Base-by-base conservation (phyloP, 768 basidiomycete genomes). In the Agaricus sinodeliciosus region DNA sequence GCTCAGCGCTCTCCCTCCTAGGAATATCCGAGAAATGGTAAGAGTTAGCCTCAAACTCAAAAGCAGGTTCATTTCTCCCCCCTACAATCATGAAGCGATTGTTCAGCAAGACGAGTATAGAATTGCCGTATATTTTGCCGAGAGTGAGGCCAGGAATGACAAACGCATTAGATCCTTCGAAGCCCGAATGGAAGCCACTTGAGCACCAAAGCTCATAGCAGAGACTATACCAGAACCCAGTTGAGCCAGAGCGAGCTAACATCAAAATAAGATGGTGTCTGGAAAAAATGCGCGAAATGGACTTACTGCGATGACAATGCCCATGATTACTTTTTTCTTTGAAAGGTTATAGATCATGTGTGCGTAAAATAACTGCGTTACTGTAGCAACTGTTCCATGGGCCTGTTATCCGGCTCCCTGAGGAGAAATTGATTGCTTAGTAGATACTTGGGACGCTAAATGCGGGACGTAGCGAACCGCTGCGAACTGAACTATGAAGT, bases 131-230 rank as follows among this genome's bases (percentile, higher is more conserved):
- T 11, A 53, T 7, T 12, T 46, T 53, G 36, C 51, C 40, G 7
- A 53, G 51, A 13, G 26, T 27, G 6, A 46, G 44, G 13, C 51
- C 51, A 9, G 44, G 51, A 28, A 53, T 31, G 43, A 40, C 46
- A 13, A 28, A 53, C 13, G 22, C 3, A 22, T 22, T 22, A 22
- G n/a, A n/a, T n/a, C n/a, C n/a, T n/a, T n/a, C n/a, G n/a, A n/a
- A n/a, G n/a, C n/a, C n/a, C n/a, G n/a, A n/a, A n/a, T n/a, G n/a
- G n/a, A n/a, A n/a, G n/a, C n/a, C n/a, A n/a, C n/a, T n/a, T n/a
- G n/a, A n/a, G n/a, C n/a, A n/a, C n/a, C n/a, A n/a, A n/a, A n/a
- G n/a, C n/a, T n/a, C n/a, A n/a, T n/a, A n/a, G n/a, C n/a, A n/a
- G n/a, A n/a, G n/a, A n/a, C n/a, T 8, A 48, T 39, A 2, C 47